Conservation (phyloP, 495 filamentous ascomycete species). For the Gamarada debralockiae region DNA sequence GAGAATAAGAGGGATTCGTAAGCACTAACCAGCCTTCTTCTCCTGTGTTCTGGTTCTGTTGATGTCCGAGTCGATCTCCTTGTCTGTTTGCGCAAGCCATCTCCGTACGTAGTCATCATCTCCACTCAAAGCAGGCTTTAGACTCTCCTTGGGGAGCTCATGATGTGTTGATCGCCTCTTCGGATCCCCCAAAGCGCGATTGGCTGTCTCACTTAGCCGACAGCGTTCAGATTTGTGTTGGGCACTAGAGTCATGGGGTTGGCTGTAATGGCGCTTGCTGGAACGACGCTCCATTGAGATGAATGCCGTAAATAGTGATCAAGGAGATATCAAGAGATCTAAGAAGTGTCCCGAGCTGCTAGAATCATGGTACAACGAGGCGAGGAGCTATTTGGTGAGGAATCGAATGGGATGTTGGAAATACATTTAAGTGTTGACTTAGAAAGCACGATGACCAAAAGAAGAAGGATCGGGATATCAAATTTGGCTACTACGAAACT, state of each 20-base stretch:
- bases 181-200: background rate
- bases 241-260: background rate
- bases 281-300: background rate
- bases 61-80: background rate
- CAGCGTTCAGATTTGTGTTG: background rate
- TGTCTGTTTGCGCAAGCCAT: slow-evolving; percentile 14
- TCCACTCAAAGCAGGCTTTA: slow-evolving; percentile 2
- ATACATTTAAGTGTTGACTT: too few relatives aligned
- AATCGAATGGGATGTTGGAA: background rate
- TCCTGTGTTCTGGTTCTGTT: background rate
- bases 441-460: too few relatives aligned
- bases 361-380: too few relatives aligned
- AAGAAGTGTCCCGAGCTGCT: too few relatives aligned
- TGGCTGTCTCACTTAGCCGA: too few relatives aligned
- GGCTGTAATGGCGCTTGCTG: background rate
- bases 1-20: background rate
- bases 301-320: background rate
- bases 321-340: too few relatives aligned
- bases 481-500: too few relatives aligned
- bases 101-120: slow-evolving; percentile 19
- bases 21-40: background rate
- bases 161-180: background rate
- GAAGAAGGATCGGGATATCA: too few relatives aligned
- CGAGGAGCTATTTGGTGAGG: too few relatives aligned
- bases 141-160: background rate